These are phyloP conservation scores for Trichoderma sp. DNA, from an alignment of 2,329 filamentous ascomycete genomes.

Conservation along the genomic window DNA sequence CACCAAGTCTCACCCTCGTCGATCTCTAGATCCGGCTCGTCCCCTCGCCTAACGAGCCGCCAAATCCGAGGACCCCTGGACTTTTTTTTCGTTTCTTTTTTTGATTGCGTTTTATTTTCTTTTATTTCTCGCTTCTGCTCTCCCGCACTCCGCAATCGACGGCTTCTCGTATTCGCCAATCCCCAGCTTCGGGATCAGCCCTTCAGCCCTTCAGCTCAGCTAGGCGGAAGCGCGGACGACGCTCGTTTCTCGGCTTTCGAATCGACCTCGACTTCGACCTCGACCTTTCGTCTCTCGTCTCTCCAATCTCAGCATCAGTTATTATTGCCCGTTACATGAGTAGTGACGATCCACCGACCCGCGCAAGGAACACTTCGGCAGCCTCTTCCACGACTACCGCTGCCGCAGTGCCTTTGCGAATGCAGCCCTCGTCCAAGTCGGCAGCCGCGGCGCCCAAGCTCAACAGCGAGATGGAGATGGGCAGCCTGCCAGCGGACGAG, in stretches of 20 bases:
- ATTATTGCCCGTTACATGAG: slow-evolving; percentile 39
- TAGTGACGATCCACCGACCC: slow-evolving; percentile 40
- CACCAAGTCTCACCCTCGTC: slow-evolving; percentile 18
- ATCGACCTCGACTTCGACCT: background rate
- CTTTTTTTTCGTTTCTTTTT: background rate
- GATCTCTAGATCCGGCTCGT: slow-evolving; percentile 15
- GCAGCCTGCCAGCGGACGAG: slow-evolving; percentile 46
- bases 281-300: background rate
- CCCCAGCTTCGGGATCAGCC: slow-evolving; percentile 9
- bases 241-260: background rate
- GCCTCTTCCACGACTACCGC: slow-evolving; percentile 39
- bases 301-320: background rate
- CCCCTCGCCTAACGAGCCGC: slow-evolving; percentile 10
- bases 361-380: slow-evolving; percentile 38
- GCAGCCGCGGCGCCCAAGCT: slow-evolving; percentile 56
- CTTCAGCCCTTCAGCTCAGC: background rate
- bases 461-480: slow-evolving; percentile 59
- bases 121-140: background rate
- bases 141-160: background rate
- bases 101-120: background rate
- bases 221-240: background rate
- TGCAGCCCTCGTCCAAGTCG: slow-evolving; percentile 58
- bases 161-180: slow-evolving; percentile 13
- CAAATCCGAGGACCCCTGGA: slow-evolving; percentile 1
- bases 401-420: slow-evolving; percentile 36